Evolutionary conservation across 164 flowering plant species (phyloP).

Genomic region (Buxus sempervirens): DNA sequence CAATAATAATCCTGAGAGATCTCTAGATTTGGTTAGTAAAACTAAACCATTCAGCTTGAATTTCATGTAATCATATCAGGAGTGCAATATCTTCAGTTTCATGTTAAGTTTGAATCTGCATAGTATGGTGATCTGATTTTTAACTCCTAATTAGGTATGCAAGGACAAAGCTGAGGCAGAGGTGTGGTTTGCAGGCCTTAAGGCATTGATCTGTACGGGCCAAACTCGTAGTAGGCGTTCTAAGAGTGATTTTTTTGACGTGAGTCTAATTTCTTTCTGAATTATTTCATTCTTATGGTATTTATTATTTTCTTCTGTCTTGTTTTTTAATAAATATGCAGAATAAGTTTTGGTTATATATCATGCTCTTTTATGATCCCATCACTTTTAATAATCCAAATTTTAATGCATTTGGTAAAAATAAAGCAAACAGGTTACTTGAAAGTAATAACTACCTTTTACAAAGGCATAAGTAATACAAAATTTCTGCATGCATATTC

Average conservation of each 20-base stretch:
- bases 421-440: too few relatives aligned
- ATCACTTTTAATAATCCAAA: too few relatives aligned
- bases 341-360: neutral
- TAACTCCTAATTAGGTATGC: conserved; percentile 52
- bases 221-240: conserved; percentile 43
- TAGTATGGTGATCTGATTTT: neutral
- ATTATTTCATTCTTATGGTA: neutral
- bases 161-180: conserved; percentile 86
- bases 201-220: conserved; percentile 58
- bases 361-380: neutral
- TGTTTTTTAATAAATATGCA: neutral
- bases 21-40: conserved; percentile 84
- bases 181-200: conserved; percentile 77
- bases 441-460: too few relatives aligned
- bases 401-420: too few relatives aligned
- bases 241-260: conserved; percentile 56
- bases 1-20: conserved; percentile 67
- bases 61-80: neutral
- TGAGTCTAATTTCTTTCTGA: conserved; percentile 25
- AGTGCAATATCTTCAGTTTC: neutral
- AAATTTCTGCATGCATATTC: too few relatives aligned
- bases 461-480: too few relatives aligned
- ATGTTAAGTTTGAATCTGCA: conserved; percentile 9
- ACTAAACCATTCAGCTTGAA: neutral
- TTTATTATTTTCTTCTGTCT: neutral